Evolutionary conservation across 352 stramenopile species (phyloP).

Genomic region (Pythium scleroteichum): DNA sequence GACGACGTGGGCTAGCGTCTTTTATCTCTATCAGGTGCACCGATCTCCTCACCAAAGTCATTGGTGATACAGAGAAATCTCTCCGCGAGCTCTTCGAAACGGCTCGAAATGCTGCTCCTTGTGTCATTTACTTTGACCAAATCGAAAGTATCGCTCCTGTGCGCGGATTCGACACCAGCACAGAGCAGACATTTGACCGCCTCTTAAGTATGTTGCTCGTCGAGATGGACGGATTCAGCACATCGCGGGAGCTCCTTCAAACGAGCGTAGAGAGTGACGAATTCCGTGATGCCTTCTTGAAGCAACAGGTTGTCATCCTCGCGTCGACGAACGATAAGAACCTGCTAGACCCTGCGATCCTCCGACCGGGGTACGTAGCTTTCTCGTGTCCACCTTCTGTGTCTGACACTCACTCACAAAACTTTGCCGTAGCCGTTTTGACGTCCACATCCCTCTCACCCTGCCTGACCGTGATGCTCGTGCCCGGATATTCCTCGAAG

Average conservation of each 20-base stretch:
- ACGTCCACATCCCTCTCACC: conserved; percentile 71
- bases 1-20: conserved; percentile 60
- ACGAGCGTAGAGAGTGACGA: conserved; percentile 38
- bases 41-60: conserved; percentile 89
- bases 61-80: conserved; percentile 89
- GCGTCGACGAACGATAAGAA: conserved; percentile 76
- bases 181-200: conserved; percentile 92
- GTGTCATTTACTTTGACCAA: conserved; percentile 92
- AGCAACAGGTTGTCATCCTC: conserved; percentile 84
- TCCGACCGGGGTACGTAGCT: conserved; percentile 72
- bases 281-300: conserved; percentile 62
- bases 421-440: conserved; percentile 58
- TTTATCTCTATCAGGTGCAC: conserved; percentile 89
- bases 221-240: conserved; percentile 90
- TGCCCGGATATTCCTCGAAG: conserved; percentile 47
- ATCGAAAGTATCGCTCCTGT: conserved; percentile 89
- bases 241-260: conserved; percentile 38
- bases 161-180: conserved; percentile 89
- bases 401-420: background rate
- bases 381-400: background rate
- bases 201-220: conserved; percentile 90
- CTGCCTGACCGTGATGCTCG: conserved; percentile 63
- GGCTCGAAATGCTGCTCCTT: conserved; percentile 83
- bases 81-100: conserved; percentile 87
- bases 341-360: conserved; percentile 81